A percentile compares a stretch with the other conserved stretches of the same genome.
Conservation (phyloP, 257 asterid species). For the Orobanche coerulescens region DNA sequence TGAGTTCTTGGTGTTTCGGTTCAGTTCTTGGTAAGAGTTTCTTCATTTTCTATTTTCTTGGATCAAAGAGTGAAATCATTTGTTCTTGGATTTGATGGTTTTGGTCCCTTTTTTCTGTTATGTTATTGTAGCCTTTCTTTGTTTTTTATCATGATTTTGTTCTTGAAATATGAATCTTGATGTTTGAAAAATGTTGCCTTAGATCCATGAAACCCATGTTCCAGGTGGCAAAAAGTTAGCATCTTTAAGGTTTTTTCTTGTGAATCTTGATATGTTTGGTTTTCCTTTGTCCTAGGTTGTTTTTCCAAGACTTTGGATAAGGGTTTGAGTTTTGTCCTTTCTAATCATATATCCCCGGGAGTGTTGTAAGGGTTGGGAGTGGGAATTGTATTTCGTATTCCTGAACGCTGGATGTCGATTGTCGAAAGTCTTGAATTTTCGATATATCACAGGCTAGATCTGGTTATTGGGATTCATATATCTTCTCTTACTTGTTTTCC, state of each 20-base stretch:
- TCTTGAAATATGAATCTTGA: conserved; percentile 32
- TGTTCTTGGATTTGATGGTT: conserved; percentile 14
- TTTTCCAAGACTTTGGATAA: conserved; percentile 41
- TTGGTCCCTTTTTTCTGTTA: neutral
- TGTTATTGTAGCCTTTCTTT: neutral
- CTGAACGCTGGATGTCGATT: conserved; percentile 8
- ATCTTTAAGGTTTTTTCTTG: conserved; percentile 44
- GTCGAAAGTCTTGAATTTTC: conserved; percentile 17
- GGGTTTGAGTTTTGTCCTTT: conserved; percentile 39
- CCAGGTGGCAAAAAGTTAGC: conserved; percentile 52
- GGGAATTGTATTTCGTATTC: conserved; percentile 28
- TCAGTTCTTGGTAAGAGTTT: conserved; percentile 37
- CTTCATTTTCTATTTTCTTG: conserved; percentile 12
- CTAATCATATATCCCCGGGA: conserved; percentile 22
- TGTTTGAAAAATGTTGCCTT: too few relatives aligned
- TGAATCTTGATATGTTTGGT: conserved; percentile 41
- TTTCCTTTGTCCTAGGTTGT: conserved; percentile 31
- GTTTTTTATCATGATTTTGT: conserved; percentile 9
- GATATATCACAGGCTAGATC: conserved; percentile 31
- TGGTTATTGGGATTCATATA: conserved; percentile 22
- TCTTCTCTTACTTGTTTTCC: conserved; percentile 17
- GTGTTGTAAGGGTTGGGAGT: conserved; percentile 47
- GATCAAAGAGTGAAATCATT: neutral
- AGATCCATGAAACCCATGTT: conserved; percentile 67
- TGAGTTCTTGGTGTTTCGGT: conserved; percentile 24